Base-by-base conservation (phyloP, 257 asterid genomes). In the Dorcoceras hygrometricum region DNA sequence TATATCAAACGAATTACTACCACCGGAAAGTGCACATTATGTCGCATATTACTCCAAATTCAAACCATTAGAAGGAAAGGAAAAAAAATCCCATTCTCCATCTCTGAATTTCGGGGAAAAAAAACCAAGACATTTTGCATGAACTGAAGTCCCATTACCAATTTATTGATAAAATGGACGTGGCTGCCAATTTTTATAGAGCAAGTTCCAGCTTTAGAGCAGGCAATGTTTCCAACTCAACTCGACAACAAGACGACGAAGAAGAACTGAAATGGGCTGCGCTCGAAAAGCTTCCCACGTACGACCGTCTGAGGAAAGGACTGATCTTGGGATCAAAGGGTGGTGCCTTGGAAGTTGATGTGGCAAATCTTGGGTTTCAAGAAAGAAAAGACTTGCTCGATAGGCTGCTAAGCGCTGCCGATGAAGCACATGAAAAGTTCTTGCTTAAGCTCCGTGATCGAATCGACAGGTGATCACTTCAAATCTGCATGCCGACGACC, bases 401-500 rank as follows among this genome's bases (percentile, higher is more conserved):
- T 8, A 76, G 82, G 68, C 57, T 82, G 23, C 57, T 79, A 16
- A 78, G 70, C 20, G 69, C 8, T 39, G 69, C 75, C 4, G 83
- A 80, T 29, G 71, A 66, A 27, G 86, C 77, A 27, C 77, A 82
- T 23, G 78, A 76, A 12, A 74, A 70, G 68, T 82, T 84, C 68
- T 68, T 84, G 74, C 60, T 27, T 23, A 82, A 70, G 69, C 81
- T 84, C 25, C 78, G 73, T 75, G 63, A 77, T 23, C 70, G 90
- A 14, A 69, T 84, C 20, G 81, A 74, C 62, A 74, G 87, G 90
- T 82, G 26, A 69, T 23, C 27, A 12, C 50, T 39, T 55, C 27
- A 0, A 66, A 66, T 24, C 11, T 65, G 22, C 54, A 27, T 10
- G 58, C n/a, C n/a, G n/a, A n/a, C n/a, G n/a, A n/a, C n/a, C n/a